Evolutionary conservation across 2,329 filamentous ascomycete species (phyloP).

Genomic region (Apiospora hydei): DNA sequence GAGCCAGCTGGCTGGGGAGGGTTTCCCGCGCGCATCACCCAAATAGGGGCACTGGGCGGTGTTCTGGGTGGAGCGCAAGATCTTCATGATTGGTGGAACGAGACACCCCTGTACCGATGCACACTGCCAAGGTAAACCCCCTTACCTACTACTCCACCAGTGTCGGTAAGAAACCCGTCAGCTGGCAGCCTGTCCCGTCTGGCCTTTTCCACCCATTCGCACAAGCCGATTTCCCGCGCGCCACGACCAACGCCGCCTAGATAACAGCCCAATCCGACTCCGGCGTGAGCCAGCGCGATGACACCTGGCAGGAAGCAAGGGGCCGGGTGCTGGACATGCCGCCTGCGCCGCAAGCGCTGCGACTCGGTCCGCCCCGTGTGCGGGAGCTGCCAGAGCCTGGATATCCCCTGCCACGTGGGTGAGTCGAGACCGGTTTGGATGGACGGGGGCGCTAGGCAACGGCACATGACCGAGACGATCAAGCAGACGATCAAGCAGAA

Average conservation of each 20-base stretch:
- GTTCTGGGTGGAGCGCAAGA: too few species aligned
- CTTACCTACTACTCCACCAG: neutral
- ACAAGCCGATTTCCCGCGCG: too few species aligned
- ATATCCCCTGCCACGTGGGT: conserved; percentile 62
- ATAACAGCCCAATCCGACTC: too few species aligned
- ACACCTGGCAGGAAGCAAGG: neutral
- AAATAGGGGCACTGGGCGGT: neutral
- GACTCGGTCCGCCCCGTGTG: conserved; percentile 62
- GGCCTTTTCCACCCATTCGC: too few species aligned
- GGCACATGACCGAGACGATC: conserved; percentile 58
- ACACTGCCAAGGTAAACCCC: neutral
- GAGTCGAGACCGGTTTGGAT: conserved; percentile 64
- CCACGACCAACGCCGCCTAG: too few species aligned
- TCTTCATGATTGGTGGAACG: neutral
- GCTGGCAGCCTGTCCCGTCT: too few species aligned
- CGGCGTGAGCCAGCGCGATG: neutral
- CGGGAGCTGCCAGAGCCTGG: conserved; percentile 56
- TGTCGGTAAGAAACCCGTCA: neutral
- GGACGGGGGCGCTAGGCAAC: conserved; percentile 58
- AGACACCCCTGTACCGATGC: neutral
- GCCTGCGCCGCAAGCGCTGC: conserved; percentile 68
- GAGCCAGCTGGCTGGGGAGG: too few species aligned
- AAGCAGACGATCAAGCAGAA: conserved; percentile 62
- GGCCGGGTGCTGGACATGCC: conserved; percentile 65
- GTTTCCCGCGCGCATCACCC: neutral